Conservation (phyloP, 1,284 basidiomycete genomes). For the Cutaneotrichosporon sp. region DNA sequence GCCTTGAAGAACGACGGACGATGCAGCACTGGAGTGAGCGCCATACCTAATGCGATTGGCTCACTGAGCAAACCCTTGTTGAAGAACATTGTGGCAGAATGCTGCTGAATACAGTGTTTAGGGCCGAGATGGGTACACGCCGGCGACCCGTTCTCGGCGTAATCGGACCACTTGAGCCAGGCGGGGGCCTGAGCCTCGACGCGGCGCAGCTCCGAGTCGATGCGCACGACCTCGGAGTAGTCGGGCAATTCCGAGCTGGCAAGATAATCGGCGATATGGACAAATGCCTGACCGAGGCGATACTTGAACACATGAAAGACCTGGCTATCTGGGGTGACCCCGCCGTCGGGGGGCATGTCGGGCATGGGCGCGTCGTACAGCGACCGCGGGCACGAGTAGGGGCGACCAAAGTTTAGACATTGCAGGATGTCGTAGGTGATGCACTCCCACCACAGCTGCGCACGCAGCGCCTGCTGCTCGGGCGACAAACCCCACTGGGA, state of each 20-base stretch:
- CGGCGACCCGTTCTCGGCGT: slow-evolving; percentile 3
- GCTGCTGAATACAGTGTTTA: slow-evolving; percentile 22
- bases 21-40: slow-evolving; percentile 13
- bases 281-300: slow-evolving; percentile 16
- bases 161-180: slow-evolving; percentile 22
- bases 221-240: slow-evolving; percentile 17
- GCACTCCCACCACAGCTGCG: slow-evolving; percentile 21
- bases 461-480: slow-evolving; percentile 17
- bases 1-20: slow-evolving; percentile 26
- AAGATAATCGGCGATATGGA: slow-evolving; percentile 21
- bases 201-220: slow-evolving; percentile 20
- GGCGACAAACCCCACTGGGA: slow-evolving; percentile 21
- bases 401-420: slow-evolving; percentile 28
- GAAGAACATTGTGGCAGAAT: slow-evolving; percentile 23
- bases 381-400: slow-evolving; percentile 21
- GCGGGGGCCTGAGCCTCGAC: slow-evolving; percentile 17
- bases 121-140: neutral
- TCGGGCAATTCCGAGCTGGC: slow-evolving; percentile 19
- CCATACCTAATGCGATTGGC: neutral
- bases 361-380: slow-evolving; percentile 18
- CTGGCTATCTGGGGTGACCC: slow-evolving; percentile 7
- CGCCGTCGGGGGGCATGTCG: slow-evolving; percentile 9
- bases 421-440: slow-evolving; percentile 24
- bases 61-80: slow-evolving; percentile 23
- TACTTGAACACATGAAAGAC: slow-evolving; percentile 25